Conservation (phyloP, 2,329 filamentous ascomycete genomes). For the Furcasterigmium furcatum region DNA sequence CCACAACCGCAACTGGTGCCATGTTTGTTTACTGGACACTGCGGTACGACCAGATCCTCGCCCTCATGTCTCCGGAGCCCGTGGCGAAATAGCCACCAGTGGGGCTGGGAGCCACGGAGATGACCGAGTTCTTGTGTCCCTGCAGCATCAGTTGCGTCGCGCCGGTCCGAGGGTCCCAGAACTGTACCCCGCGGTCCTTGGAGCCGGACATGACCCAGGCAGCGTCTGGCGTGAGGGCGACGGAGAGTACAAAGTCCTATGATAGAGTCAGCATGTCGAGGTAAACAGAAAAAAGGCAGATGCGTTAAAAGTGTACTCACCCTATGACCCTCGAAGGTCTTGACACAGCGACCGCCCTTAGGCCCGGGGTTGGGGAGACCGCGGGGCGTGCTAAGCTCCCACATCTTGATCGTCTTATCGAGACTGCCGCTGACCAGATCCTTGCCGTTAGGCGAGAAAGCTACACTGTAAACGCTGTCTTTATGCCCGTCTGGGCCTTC, state of each 20-base stretch:
- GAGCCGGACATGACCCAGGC: slow-evolving; percentile 96
- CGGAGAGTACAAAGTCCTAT: slow-evolving; percentile 92
- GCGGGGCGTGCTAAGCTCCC: slow-evolving; percentile 79
- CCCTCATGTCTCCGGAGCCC: slow-evolving; percentile 95
- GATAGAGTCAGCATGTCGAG: slow-evolving; percentile 19
- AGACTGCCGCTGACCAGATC: slow-evolving; percentile 92
- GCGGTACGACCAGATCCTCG: slow-evolving; percentile 90
- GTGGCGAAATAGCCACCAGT: slow-evolving; percentile 88
- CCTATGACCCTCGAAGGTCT: slow-evolving; percentile 96
- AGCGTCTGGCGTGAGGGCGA: slow-evolving; percentile 90
- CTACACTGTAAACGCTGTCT: slow-evolving; percentile 94
- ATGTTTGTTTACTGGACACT: slow-evolving; percentile 11
- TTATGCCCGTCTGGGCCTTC: slow-evolving; percentile 94
- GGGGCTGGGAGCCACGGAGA: slow-evolving; percentile 93
- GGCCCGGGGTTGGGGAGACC: slow-evolving; percentile 63
- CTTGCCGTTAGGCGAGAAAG: slow-evolving; percentile 89
- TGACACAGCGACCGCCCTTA: slow-evolving; percentile 89
- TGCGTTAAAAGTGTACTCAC: slow-evolving; percentile 51
- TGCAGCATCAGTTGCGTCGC: slow-evolving; percentile 97
- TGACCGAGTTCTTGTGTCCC: slow-evolving; percentile 98
- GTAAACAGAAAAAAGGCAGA: background rate
- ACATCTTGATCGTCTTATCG: slow-evolving; percentile 99
- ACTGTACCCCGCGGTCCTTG: slow-evolving; percentile 96
- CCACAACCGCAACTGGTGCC: background rate
- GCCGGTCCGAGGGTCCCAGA: slow-evolving; percentile 95